Conservation (phyloP, 2,329 filamentous ascomycete genomes). For the Fusarium decemcellulare region DNA sequence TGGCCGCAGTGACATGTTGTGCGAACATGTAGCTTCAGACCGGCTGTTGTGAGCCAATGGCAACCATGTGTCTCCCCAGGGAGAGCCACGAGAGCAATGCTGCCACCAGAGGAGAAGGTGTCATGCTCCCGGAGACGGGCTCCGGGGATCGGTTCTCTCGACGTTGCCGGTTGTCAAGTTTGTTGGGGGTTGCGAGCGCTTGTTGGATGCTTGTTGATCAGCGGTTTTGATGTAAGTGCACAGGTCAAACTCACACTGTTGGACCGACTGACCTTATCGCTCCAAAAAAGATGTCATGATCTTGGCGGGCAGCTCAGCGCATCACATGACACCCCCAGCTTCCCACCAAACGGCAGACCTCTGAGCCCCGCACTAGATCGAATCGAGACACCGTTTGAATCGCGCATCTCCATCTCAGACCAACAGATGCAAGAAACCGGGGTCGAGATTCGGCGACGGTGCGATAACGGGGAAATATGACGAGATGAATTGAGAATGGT, state of each 20-base stretch:
- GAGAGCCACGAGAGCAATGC: slow-evolving; percentile 10
- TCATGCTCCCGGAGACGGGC: background rate
- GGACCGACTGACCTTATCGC: slow-evolving; percentile 23
- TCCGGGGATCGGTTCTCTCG: background rate
- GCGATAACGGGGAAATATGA: slow-evolving; percentile 29
- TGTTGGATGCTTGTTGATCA: slow-evolving; percentile 1
- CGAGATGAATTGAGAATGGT: slow-evolving; percentile 22
- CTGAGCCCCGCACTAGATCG: slow-evolving; percentile 25
- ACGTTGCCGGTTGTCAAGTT: background rate
- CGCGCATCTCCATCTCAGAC: slow-evolving; percentile 14
- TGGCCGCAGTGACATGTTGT: slow-evolving; percentile 33
- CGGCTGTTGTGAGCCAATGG: slow-evolving; percentile 33
- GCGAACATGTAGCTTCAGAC: slow-evolving; percentile 30
- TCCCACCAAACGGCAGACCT: slow-evolving; percentile 11
- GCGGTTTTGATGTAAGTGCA: slow-evolving; percentile 11
- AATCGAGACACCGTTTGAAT: slow-evolving; percentile 30
- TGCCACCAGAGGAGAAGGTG: background rate
- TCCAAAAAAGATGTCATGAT: slow-evolving; percentile 39
- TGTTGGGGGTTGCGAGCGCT: background rate
- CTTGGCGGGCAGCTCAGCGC: slow-evolving; percentile 26
- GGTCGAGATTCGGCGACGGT: slow-evolving; percentile 18
- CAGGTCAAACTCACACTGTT: slow-evolving; percentile 33
- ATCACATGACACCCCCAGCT: slow-evolving; percentile 34
- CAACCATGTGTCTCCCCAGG: slow-evolving; percentile 27
- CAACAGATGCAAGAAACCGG: slow-evolving; percentile 22